A percentile compares a stretch with the other conserved stretches of the same genome.
phyloP scores from a whole-genome alignment of 1,139 yeast genomes.

The Sugiyamaella xylanicola region DNA sequence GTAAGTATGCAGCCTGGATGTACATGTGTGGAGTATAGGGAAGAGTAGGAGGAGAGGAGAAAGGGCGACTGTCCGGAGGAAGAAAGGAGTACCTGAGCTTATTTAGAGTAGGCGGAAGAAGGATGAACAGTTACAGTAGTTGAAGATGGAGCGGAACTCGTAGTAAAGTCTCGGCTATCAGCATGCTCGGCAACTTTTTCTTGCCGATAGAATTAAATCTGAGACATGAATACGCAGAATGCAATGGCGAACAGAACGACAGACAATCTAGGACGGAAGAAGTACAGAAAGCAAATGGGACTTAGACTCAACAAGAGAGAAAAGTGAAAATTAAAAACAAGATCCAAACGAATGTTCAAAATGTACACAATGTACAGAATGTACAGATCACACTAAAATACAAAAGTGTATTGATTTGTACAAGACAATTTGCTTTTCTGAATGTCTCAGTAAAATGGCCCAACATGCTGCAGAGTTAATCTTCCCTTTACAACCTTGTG shows the following conservation, averaged over 20 bases:
- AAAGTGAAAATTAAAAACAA: too few relatives aligned
- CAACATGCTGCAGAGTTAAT: not conserved
- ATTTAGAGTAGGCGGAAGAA: not conserved
- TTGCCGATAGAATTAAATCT: too few relatives aligned
- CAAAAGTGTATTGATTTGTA: not conserved
- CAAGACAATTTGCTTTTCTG: not conserved
- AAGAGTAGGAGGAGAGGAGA: not conserved
- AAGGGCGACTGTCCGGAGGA: not conserved
- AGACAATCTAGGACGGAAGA: too few relatives aligned
- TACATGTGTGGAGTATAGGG: not conserved
- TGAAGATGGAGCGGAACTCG: not conserved
- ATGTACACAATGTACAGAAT: not conserved
- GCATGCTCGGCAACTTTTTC: too few relatives aligned
- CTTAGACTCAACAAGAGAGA: too few relatives aligned
- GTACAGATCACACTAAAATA: not conserved
- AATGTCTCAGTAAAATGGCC: not conserved
- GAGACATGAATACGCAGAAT: too few relatives aligned
- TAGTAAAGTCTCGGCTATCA: too few relatives aligned
- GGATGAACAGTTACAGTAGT: not conserved
- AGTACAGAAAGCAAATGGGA: too few relatives aligned
- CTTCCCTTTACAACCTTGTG: too few relatives aligned
- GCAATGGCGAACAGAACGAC: too few relatives aligned
- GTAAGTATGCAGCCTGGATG: constrained; percentile 12
- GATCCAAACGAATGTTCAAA: too few relatives aligned
- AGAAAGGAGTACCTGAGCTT: not conserved